Evolutionary conservation across 495 filamentous ascomycete genomes (phyloP).

Genomic region (Schizothecium vesticola): DNA sequence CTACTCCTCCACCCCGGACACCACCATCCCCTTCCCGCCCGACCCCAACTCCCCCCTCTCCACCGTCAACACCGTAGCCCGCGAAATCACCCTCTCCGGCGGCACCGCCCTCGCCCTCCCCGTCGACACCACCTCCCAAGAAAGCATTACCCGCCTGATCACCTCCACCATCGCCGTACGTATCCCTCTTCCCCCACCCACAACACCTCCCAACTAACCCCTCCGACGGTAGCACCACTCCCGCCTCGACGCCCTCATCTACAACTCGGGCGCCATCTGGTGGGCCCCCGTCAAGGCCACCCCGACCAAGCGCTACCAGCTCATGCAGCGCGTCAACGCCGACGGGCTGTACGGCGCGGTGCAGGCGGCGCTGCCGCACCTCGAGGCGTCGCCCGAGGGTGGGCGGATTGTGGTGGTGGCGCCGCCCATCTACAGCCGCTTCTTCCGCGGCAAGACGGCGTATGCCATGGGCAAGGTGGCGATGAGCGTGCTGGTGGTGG

Average conservation of each 20-base stretch:
- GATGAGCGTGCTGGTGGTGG: slow-evolving; percentile 78
- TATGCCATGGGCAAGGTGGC: slow-evolving; percentile 84
- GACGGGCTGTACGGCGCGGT: slow-evolving; percentile 68
- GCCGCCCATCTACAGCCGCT: slow-evolving; percentile 79
- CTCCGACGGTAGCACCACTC: slow-evolving; percentile 41
- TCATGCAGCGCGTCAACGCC: slow-evolving; percentile 78
- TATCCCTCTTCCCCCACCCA: neutral
- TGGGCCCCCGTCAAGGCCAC: slow-evolving; percentile 73
- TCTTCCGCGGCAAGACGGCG: slow-evolving; percentile 80
- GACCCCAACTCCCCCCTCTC: slow-evolving; percentile 74
- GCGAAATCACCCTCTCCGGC: slow-evolving; percentile 65
- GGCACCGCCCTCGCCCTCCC: slow-evolving; percentile 60
- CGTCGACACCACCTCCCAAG: slow-evolving; percentile 63
- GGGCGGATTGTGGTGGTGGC: slow-evolving; percentile 74
- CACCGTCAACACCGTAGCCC: slow-evolving; percentile 78
- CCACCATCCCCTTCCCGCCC: slow-evolving; percentile 59
- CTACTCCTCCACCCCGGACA: neutral
- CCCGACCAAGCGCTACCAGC: slow-evolving; percentile 69
- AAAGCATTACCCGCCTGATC: slow-evolving; percentile 59
- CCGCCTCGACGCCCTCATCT: slow-evolving; percentile 67
- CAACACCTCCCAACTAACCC: neutral
- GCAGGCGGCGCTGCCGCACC: slow-evolving; percentile 59
- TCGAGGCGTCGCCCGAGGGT: slow-evolving; percentile 38
- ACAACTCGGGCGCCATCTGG: slow-evolving; percentile 85
- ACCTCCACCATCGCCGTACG: slow-evolving; percentile 51